Evolutionary conservation across 2,329 filamentous ascomycete species (phyloP).

Genomic region (Apiospora phragmitis): DNA sequence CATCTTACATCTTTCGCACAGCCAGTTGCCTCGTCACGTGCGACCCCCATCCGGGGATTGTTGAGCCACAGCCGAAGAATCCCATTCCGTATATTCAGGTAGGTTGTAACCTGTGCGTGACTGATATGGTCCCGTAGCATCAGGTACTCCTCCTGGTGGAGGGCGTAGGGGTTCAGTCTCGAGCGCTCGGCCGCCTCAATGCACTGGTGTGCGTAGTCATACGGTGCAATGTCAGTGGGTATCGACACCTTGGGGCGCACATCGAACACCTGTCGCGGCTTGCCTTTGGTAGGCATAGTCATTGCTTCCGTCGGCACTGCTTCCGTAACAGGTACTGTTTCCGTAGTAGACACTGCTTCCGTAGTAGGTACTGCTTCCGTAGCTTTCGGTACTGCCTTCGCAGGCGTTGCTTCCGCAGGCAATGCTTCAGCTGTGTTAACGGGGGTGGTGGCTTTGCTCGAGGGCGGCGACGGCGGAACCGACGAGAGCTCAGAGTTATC

Average conservation of each 20-base stretch:
- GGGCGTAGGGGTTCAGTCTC: conserved; percentile 81
- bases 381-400: not conserved
- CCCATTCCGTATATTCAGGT: conserved; percentile 93
- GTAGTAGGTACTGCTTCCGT: not conserved
- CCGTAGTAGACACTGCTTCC: not conserved
- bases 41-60: conserved; percentile 81
- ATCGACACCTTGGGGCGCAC: conserved; percentile 81
- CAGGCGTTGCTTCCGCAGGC: not conserved
- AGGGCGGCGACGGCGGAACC: conserved; percentile 48
- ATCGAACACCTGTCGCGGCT: conserved; percentile 47
- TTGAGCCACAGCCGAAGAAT: conserved; percentile 88
- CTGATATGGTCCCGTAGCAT: conserved; percentile 81
- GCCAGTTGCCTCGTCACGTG: conserved; percentile 81
- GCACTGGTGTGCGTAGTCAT: conserved; percentile 88
- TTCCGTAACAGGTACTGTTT: conserved; percentile 9
- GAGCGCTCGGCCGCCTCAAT: conserved; percentile 87
- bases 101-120: conserved; percentile 87
- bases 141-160: conserved; percentile 82
- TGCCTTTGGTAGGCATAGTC: conserved; percentile 24
- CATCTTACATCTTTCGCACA: conserved; percentile 86
- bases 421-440: conserved; percentile 37
- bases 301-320: conserved; percentile 26
- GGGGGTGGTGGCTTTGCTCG: conserved; percentile 66
- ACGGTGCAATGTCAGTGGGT: conserved; percentile 68
- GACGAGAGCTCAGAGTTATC: conserved; percentile 59